Conservation (phyloP, 2,329 filamentous ascomycete genomes). For the Madurella fahalii region DNA sequence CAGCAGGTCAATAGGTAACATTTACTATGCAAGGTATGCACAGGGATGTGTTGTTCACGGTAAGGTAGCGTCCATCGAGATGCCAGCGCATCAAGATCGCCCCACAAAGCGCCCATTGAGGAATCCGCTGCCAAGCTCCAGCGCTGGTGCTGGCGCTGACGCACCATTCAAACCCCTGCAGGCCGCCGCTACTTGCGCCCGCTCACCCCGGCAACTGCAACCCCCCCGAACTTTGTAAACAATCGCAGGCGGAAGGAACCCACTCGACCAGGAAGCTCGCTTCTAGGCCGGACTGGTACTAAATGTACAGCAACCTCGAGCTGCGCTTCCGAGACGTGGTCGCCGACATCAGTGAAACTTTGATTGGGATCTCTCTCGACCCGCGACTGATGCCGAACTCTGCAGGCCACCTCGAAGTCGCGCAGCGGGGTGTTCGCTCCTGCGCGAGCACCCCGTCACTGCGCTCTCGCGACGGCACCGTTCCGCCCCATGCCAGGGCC, state of each 20-base stretch:
- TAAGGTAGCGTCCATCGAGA: background rate
- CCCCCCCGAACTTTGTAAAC: constrained; percentile 19
- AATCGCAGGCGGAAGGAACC: constrained; percentile 13
- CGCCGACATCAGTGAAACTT: constrained; percentile 37
- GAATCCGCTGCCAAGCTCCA: constrained; percentile 2
- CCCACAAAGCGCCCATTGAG: background rate
- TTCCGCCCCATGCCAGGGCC: constrained; percentile 53
- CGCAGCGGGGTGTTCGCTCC: constrained; percentile 47
- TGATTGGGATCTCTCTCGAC: constrained; percentile 41
- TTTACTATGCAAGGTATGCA: too few species aligned
- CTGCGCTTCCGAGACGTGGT: constrained; percentile 38
- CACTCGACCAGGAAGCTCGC: constrained; percentile 8
- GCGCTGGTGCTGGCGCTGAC: constrained; percentile 3
- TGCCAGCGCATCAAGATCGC: background rate
- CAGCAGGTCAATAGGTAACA: too few species aligned
- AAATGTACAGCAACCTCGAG: constrained; percentile 28
- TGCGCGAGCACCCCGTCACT: constrained; percentile 76
- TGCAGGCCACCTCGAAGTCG: constrained; percentile 15
- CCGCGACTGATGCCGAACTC: constrained; percentile 31
- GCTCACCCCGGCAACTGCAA: constrained; percentile 23
- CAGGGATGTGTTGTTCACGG: background rate
- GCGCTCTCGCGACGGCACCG: constrained; percentile 65
- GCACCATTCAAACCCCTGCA: constrained; percentile 8
- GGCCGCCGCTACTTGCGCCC: background rate
- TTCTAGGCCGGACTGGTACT: background rate